Percentiles rank a stretch among this genome's conserved stretches.
phyloP scores from a whole-genome alignment of 306 rosid genomes.

The Quercus alba region DNA sequence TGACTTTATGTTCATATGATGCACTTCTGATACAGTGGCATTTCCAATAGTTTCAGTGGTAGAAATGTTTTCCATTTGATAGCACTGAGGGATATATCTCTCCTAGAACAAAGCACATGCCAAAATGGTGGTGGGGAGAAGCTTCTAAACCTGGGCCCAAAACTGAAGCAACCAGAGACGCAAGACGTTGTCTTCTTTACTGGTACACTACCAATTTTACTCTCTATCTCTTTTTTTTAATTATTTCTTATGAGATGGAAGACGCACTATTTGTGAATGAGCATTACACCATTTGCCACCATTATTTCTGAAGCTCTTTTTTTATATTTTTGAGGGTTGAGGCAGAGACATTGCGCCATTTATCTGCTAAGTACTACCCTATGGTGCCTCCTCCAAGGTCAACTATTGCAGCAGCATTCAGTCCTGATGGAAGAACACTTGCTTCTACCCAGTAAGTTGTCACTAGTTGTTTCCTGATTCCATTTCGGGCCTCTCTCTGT shows the following conservation, averaged over 20 bases:
- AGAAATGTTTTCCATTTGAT: slow-evolving; percentile 49
- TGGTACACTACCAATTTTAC: slow-evolving; percentile 29
- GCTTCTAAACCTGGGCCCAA: slow-evolving; percentile 18
- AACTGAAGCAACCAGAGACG: slow-evolving; percentile 35
- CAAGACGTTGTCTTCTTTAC: slow-evolving; percentile 44
- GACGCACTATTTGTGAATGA: not conserved
- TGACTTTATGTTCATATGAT: not conserved
- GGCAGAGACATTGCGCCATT: slow-evolving; percentile 45
- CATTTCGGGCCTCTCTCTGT: slow-evolving; percentile 7
- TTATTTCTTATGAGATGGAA: not conserved
- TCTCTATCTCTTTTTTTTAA: not conserved
- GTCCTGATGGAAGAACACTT: slow-evolving; percentile 41
- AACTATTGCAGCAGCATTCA: slow-evolving; percentile 52
- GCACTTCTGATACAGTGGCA: slow-evolving; percentile 10
- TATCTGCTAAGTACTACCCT: slow-evolving; percentile 42
- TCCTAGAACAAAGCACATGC: slow-evolving; percentile 31
- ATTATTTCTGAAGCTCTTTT: slow-evolving; percentile 23
- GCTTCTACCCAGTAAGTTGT: slow-evolving; percentile 49
- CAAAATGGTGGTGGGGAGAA: slow-evolving; percentile 40
- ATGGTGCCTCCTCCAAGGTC: slow-evolving; percentile 44
- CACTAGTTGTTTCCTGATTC: slow-evolving; percentile 5
- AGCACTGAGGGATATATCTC: slow-evolving; percentile 50
- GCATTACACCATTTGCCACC: not conserved
- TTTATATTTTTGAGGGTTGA: slow-evolving; percentile 44
- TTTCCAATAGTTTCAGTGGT: slow-evolving; percentile 35